Base-by-base conservation (phyloP, 1,284 basidiomycete species). In the Anthracocystis panici-leucophaei region DNA sequence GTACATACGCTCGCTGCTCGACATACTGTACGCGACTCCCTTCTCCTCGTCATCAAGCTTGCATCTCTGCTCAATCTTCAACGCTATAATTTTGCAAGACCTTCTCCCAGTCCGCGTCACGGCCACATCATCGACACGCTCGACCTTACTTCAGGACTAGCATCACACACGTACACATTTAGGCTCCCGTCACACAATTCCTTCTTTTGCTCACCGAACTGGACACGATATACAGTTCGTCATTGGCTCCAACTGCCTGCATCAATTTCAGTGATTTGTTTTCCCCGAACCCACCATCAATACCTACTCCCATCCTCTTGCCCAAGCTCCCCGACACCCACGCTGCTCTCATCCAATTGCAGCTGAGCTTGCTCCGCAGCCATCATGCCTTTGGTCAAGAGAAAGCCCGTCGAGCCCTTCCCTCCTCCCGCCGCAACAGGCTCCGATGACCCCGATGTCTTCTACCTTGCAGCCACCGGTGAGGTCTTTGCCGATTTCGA, bases 401-500 rank as follows among this genome's bases (percentile, higher is more conserved):
- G 83, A 25, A 82, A 84, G 53, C 60, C 67, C 14, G 80, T 84
- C 38, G 77, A 80, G 59, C 75, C 79, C 31, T 61, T 77, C 41
- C 73, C 77, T 4, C 70, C 82, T 8, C 80, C 83, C 21, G 57
- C 57, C 9, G 64, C 77, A 7, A 46, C 58, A 18, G 65, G 72
- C n/a, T 59, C 70, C 6, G 74, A 83, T n/a, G 79, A 82, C 44
- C 79, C 81, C 14, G 76, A 75, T 12, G 83, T 84, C 61, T 85
- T 80, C 52, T 85, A 77, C 60, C 73, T 85, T 40, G 69, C 74
- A 10, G 67, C 73, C 8, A 85, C 82, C 6, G 83, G 82, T 12
- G 83, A 85, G 58, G 76, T 85, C 49, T 85, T 85, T 57, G 53
- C 65, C 18, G 82, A 85, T 48, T 85, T 84, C 46, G 83, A 85